Evolutionary conservation across 2,329 filamentous ascomycete genomes (phyloP), one percentile per base, ranked within the genome.

Genomic region (Dendryphion nanum): DNA sequence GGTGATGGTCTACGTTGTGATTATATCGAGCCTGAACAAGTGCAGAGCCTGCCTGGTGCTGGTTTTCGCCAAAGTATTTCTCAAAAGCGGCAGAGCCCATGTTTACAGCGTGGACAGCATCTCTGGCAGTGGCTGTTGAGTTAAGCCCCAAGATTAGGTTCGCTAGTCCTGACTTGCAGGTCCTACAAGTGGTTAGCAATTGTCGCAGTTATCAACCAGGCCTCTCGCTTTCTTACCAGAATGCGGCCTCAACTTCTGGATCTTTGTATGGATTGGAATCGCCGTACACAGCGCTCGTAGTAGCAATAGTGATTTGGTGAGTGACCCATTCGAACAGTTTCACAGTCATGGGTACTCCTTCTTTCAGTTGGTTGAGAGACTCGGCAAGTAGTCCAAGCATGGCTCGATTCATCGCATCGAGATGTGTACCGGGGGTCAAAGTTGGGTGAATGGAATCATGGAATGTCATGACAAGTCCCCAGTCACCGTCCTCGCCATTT

Each of bases 261-360:
- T 66, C 56, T 18, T 55, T 42, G 29, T 53, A 69, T 2, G 67
- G 67, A 42, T 69, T 70, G 40, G 59, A 40, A 3, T 58, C 60
- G 6, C 67, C 68, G 41, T 69, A 71, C 1, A 66, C 57, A 21
- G 62, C 53, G 18, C 60, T 48, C 0, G 66, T 69, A 13, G 59
- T 66, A 2, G 67, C 63, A 2, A 42, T 41, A 0, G 61, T 60
- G 20, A 68, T 56, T 14, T 51, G 41, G 20, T 54, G 45, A 24
- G 44, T 46, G 8, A 63, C 41, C 51, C 59, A 65, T 10, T 47
- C 45, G 17, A 38, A 43, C 2, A 50, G 21, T 14, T 33, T 35
- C 12, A 42, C 28, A 2, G 23, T 26, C 2, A 24, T 38, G 2
- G 5, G n/a, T 21, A 29, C 8, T 23, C 38, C 14, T 24, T 30